Evolutionary conservation across 495 filamentous ascomycete species (phyloP).

Genomic region (Aspergillus hancockii): DNA sequence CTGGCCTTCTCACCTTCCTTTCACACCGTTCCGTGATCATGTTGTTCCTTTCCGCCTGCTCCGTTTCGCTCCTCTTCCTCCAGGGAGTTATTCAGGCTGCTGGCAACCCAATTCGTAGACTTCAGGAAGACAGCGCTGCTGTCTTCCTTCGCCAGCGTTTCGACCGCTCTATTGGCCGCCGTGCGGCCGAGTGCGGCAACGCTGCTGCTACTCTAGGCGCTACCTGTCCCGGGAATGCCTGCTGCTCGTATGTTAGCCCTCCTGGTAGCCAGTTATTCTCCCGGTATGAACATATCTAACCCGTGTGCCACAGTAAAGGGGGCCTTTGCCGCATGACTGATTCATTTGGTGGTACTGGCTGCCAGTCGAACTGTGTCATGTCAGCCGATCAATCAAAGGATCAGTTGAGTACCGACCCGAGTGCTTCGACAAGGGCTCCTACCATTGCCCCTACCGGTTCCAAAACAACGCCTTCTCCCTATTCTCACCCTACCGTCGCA

Average conservation of each 20-base stretch:
- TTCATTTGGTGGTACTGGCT: background rate
- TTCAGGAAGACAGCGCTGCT: background rate
- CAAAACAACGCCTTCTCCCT: background rate
- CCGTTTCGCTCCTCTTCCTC: background rate
- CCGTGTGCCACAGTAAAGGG: background rate
- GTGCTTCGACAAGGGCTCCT: background rate
- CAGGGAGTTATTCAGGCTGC: background rate
- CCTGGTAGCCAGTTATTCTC: background rate
- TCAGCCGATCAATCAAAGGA: background rate
- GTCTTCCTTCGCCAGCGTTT: background rate
- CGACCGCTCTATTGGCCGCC: background rate
- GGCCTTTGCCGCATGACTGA: background rate
- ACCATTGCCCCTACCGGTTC: background rate
- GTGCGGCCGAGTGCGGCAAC: background rate
- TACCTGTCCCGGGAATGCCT: background rate
- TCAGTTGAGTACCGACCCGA: background rate
- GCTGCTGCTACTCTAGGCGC: background rate
- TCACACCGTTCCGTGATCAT: background rate
- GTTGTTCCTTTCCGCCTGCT: background rate
- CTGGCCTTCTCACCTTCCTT: background rate
- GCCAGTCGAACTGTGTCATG: background rate
- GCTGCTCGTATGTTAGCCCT: background rate
- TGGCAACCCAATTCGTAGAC: background rate
- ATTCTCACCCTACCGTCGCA: background rate
- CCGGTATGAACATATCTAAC: background rate